Base-by-base conservation (phyloP, 306 rosid genomes). In the Sindora glabra region DNA sequence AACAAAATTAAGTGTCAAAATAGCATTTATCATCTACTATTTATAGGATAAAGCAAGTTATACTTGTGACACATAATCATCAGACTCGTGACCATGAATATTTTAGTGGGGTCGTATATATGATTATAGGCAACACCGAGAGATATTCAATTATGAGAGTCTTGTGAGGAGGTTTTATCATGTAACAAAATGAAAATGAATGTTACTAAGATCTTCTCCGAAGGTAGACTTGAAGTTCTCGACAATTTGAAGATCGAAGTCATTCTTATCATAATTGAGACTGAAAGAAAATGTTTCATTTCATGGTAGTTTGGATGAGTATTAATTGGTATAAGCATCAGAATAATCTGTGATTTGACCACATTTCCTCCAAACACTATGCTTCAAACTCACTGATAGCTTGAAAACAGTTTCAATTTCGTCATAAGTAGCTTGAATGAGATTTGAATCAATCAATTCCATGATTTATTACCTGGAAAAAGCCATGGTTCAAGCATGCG, bases 401-500 rank as follows among this genome's bases (percentile, higher is more conserved):
- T 68, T 27, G 67, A 86, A 80, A 26, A 86, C 60, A 21, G 71
- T 12, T 8, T 76, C 83, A 9, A 55, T 24, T 49, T 68, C 74
- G 0, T 74, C 40, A 13, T 80, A 39, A 7, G 83, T 85, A 0
- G 69, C 85, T 7, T 19, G n/a, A 17, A 86, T 76, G 45, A 86
- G 77, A 8, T 27, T 39, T 0, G 27, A 72, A 21, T 65, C 82
- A n/a, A n/a, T n/a, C n/a, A 8, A 87, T 56, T 0, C 95, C 86
- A 18, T 87, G 95, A 59, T 83, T 83, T 5, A 74, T 84, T 6
- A 87, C 82, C 55, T 74, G 81, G 68, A 86, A 86, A 69, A 83
- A 78, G 0, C 95, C 90, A 14, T 87, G 95, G 36, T 79, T 72
- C 50, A 53, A 15, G 49, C 95, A 87, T 3, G 90, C 85, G 1